Conservation (phyloP, 2,329 filamentous ascomycete genomes). For the Cercospora beticola region DNA sequence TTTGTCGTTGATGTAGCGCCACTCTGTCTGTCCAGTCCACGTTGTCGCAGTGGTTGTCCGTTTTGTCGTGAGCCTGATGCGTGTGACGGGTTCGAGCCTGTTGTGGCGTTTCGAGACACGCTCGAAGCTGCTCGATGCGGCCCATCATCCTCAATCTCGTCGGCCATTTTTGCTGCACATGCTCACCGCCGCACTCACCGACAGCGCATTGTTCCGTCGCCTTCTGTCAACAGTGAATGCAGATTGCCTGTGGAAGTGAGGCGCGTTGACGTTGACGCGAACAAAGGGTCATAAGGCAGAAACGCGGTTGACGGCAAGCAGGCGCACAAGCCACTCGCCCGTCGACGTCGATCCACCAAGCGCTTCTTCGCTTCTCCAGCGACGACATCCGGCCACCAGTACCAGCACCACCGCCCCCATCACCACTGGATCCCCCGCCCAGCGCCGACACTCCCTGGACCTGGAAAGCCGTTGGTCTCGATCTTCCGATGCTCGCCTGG, state of each 20-base stretch:
- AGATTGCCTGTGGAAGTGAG: neutral
- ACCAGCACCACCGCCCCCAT: neutral
- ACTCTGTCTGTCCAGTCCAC: constrained; percentile 26
- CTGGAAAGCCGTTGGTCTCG: neutral
- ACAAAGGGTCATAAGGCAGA: neutral
- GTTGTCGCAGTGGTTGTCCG: constrained; percentile 18
- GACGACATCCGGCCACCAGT: neutral
- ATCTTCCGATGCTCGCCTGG: constrained; percentile 2
- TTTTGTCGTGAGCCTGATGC: constrained; percentile 18
- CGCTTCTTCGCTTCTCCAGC: neutral
- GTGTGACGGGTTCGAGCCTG: constrained; percentile 21
- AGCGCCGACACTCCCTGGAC: neutral
- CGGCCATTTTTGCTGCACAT: constrained; percentile 23
- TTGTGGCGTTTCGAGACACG: constrained; percentile 25
- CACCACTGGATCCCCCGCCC: neutral
- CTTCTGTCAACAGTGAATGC: neutral
- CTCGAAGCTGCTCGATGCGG: constrained; percentile 15
- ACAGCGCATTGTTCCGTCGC: neutral
- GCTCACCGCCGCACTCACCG: neutral
- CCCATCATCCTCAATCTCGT: constrained; percentile 30
- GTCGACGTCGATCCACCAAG: neutral
- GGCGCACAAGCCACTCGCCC: neutral
- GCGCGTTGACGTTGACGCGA: neutral
- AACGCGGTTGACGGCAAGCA: neutral
- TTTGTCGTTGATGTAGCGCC: constrained; percentile 23